These are phyloP conservation scores for Trichoderma reesei DNA, from an alignment of 495 filamentous ascomycete species.

Conservation along the genomic window DNA sequence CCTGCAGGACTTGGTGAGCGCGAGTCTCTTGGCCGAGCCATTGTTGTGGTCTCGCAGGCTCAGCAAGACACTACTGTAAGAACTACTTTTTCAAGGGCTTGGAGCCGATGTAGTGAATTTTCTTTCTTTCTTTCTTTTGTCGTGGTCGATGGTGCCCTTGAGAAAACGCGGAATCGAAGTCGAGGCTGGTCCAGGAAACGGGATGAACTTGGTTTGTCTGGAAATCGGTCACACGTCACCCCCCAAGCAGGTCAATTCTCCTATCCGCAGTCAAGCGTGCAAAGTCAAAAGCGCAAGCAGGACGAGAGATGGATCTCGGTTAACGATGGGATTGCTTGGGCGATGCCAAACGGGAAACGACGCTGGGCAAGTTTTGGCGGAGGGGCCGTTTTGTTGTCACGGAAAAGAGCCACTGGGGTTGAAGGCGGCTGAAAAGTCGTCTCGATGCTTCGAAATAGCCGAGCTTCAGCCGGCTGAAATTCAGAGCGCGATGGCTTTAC, in stretches of 20 bases:
- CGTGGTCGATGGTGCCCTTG: neutral
- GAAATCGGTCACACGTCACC: neutral
- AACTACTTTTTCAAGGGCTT: constrained; percentile 3
- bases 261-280: neutral
- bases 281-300: too few relatives aligned
- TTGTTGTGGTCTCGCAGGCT: constrained; percentile 22
- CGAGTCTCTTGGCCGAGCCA: constrained; percentile 86
- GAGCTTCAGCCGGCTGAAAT: neutral
- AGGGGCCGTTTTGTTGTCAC: neutral
- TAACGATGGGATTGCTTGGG: neutral
- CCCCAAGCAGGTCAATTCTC: neutral
- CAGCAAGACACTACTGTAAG: constrained; percentile 9
- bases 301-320: too few relatives aligned
- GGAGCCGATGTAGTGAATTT: neutral
- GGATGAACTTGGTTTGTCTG: neutral
- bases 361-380: neutral
- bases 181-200: neutral
- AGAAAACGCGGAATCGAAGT: neutral
- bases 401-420: neutral
- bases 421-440: neutral
- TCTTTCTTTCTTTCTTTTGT: neutral
- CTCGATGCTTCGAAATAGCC: neutral
- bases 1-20: constrained; percentile 95
- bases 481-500: neutral
- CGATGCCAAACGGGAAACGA: neutral